Evolutionary conservation across 768 basidiomycete genomes (phyloP).

Genomic region (Mycena rebaudengoi): DNA sequence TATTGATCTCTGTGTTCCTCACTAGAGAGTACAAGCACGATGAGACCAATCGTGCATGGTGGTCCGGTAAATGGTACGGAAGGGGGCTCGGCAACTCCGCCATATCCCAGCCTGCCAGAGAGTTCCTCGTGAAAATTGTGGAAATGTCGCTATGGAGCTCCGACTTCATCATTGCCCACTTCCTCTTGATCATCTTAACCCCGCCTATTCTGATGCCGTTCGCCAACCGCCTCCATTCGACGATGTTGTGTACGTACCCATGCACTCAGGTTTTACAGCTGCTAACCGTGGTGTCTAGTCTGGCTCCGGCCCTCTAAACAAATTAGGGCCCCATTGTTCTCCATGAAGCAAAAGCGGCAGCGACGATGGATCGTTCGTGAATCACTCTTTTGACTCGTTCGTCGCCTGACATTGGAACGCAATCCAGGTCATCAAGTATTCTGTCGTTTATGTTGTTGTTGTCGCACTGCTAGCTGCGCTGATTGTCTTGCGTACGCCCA

Average conservation of each 20-base stretch:
- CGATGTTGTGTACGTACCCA: slow-evolving; percentile 80
- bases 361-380: slow-evolving; percentile 85
- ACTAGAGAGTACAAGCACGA: slow-evolving; percentile 99
- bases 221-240: slow-evolving; percentile 89
- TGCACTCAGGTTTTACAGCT: neutral
- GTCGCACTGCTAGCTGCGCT: slow-evolving; percentile 82
- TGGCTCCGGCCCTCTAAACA: slow-evolving; percentile 97
- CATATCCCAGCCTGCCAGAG: slow-evolving; percentile 94
- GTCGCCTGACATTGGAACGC: neutral
- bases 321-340: slow-evolving; percentile 92
- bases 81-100: slow-evolving; percentile 91
- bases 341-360: slow-evolving; percentile 92
- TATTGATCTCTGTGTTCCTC: slow-evolving; percentile 92
- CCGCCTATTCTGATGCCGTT: slow-evolving; percentile 88
- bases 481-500: slow-evolving; percentile 79
- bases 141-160: slow-evolving; percentile 98
- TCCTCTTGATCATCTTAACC: slow-evolving; percentile 88
- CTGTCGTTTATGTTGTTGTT: slow-evolving; percentile 81
- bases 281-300: slow-evolving; percentile 56
- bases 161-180: slow-evolving; percentile 88
- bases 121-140: slow-evolving; percentile 97
- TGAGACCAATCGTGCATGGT: slow-evolving; percentile 98
- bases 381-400: slow-evolving; percentile 8
- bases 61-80: slow-evolving; percentile 99
- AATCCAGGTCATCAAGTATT: slow-evolving; percentile 80